A percentile compares a stretch with the other conserved stretches of the same genome.
Conservation (phyloP, 2,329 filamentous ascomycete species). For the Aspergillus intermedius region DNA sequence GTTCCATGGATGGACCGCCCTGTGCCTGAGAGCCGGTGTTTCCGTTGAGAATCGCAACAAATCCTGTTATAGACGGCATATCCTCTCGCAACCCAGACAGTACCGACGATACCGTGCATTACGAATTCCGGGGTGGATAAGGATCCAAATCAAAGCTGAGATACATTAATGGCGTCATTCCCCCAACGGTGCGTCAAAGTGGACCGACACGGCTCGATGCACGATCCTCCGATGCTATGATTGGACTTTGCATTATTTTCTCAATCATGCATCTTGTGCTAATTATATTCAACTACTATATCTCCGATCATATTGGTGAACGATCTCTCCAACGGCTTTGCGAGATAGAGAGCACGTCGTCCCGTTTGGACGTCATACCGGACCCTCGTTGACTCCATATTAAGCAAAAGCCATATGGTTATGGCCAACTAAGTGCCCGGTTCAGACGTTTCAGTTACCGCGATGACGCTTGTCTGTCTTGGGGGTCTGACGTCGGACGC, state of each 20-base stretch:
- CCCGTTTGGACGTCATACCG: conserved; percentile 3
- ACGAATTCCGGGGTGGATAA: too few relatives aligned
- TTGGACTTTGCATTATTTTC: conserved; percentile 1
- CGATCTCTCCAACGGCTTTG: conserved; percentile 1
- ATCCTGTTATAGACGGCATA: too few relatives aligned
- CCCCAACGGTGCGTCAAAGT: conserved; percentile 1
- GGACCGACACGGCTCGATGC: conserved; percentile 4
- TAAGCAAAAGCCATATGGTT: too few relatives aligned
- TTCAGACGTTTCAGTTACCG: not conserved
- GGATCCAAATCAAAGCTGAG: not conserved
- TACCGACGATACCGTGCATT: too few relatives aligned
- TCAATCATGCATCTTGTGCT: conserved; percentile 2
- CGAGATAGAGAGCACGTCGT: not conserved
- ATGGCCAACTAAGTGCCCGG: not conserved
- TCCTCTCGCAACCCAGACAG: too few relatives aligned
- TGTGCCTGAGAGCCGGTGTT: too few relatives aligned
- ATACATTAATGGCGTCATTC: conserved; percentile 15
- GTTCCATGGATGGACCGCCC: too few relatives aligned
- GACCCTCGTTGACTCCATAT: not conserved
- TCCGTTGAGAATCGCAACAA: too few relatives aligned
- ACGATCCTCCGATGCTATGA: conserved; percentile 3
- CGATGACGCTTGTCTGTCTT: not conserved
- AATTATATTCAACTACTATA: conserved; percentile 4
- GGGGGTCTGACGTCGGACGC: conserved; percentile 23
- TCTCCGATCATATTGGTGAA: not conserved